A percentile compares a stretch with the other conserved stretches of the same genome.
Evolutionary conservation across 2,329 filamentous ascomycete species (phyloP).

Genomic region (Epichloe brachyelytri): DNA sequence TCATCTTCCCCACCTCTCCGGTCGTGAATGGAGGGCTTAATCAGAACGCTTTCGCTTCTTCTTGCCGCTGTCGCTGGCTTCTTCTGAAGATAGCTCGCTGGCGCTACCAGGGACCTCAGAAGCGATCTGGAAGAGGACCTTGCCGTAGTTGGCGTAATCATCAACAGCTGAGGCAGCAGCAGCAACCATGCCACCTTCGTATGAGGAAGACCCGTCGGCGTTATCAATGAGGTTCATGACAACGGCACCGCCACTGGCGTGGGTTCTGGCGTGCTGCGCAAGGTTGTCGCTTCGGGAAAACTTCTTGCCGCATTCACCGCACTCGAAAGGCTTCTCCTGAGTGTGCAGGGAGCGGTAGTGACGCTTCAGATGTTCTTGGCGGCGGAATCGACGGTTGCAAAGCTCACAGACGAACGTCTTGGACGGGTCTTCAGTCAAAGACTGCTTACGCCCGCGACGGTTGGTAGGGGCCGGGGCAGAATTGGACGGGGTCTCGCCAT

Average conservation of each 20-base stretch:
- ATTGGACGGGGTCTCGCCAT: conserved; percentile 31
- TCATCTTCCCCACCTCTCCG: not conserved
- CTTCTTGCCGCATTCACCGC: conserved; percentile 96
- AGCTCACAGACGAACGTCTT: conserved; percentile 97
- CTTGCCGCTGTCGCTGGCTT: conserved; percentile 33
- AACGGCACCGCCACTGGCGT: conserved; percentile 68
- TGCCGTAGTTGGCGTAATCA: conserved; percentile 57
- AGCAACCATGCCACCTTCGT: conserved; percentile 29
- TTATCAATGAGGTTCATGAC: conserved; percentile 81
- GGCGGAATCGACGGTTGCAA: conserved; percentile 92
- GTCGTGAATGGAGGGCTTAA: conserved; percentile 21
- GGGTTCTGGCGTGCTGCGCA: conserved; percentile 87
- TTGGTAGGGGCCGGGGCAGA: conserved; percentile 50
- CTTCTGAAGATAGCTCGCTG: conserved; percentile 44
- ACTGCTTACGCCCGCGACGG: conserved; percentile 96
- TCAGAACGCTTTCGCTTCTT: conserved; percentile 66
- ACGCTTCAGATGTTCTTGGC: conserved; percentile 96
- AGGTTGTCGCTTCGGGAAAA: conserved; percentile 97
- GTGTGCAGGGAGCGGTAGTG: conserved; percentile 98
- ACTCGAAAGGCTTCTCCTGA: conserved; percentile 96
- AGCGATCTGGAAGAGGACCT: conserved; percentile 71
- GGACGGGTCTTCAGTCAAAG: conserved; percentile 88
- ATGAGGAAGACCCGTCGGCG: conserved; percentile 36
- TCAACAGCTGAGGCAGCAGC: conserved; percentile 33
- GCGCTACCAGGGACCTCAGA: conserved; percentile 57